Evolutionary conservation across 202 grass and related monocot genomes (phyloP).

Genomic region (Sporobolus alterniflorus): DNA sequence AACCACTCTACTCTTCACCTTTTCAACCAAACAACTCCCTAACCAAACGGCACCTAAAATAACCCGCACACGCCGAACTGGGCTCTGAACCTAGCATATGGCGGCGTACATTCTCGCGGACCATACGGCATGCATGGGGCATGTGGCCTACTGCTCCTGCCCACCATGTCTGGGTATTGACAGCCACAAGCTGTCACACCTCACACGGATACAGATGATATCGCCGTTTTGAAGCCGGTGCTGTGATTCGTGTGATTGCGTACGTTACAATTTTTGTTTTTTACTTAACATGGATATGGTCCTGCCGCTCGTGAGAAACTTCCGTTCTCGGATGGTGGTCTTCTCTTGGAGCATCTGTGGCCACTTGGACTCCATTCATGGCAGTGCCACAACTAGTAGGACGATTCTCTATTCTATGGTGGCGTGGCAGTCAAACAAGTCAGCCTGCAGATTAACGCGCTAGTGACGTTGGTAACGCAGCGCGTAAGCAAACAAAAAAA

Average conservation of each 20-base stretch:
- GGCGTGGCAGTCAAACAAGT: constrained; percentile 1
- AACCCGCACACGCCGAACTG: no score
- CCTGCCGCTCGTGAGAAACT: background rate
- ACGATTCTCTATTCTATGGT: no score
- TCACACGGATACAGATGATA: background rate
- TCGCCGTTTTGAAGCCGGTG: background rate
- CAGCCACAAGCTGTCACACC: background rate
- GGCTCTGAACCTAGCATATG: background rate
- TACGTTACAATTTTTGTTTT: no score
- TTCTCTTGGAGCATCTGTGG: background rate
- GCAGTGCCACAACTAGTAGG: no score
- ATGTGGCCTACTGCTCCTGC: no score
- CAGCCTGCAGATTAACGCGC: background rate
- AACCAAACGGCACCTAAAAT: no score
- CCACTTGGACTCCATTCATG: background rate
- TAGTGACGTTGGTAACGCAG: background rate
- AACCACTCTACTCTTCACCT: no score
- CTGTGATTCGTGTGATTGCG: no score
- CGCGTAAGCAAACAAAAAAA: no score
- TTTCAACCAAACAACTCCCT: no score
- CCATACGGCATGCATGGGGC: background rate
- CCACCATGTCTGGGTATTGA: background rate
- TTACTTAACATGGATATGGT: background rate
- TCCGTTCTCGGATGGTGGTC: background rate
- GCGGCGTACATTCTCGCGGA: background rate